Evolutionary conservation across 768 basidiomycete species (phyloP), one percentile per base, ranked within the genome.

Genomic region (Leccinum broughii): DNA sequence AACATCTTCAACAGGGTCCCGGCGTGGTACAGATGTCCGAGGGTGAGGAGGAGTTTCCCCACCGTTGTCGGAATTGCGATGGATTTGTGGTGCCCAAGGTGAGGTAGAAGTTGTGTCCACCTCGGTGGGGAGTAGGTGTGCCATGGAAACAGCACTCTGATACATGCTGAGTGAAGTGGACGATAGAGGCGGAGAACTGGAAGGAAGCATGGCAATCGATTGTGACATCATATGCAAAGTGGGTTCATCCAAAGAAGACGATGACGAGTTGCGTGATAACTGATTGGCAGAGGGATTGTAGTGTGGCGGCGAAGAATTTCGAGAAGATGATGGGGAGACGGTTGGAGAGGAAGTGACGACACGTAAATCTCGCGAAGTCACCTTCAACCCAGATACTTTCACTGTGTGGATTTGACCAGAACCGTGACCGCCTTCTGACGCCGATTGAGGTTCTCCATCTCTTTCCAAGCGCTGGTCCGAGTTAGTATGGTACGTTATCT

Each of bases 101-200:
- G 52, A 50, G 3, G 48, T 34, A 24, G 58, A 54, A 35, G 52
- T 28, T 17, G 46, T 7, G 51, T 59, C 57, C 46, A 13, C 14
- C 51, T 58, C 26, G 10, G 28, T 20, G 9, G 55, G 49, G 35
- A 55, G 59, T 28, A 37, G 26, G 32, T 66, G 51, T 51, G 52
- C 37, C 17, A 67, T 62, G 10, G 88, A 88, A 22, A 89, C 64
- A 4, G 88, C 88, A 65, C 91, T 93, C 64, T 89, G 83, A 70
- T 93, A 94, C 80, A 93, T 84, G 74, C 87, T 92, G 65, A 84
- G 84, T 6, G 80, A 72, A 52, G 81, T 74, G 20, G 87, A 85
- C 41, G 77, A 64, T 17, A 81, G 77, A n/a, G 79, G 84, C 7
- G 66, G 64, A 9, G 81, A 66, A 48, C 77, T 70, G 13, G 79